A percentile compares a stretch with the other conserved stretches of the same genome.
phyloP scores from a whole-genome alignment of 108 stramenopile genomes.

The Cyclotella choctawhatcheeana region DNA sequence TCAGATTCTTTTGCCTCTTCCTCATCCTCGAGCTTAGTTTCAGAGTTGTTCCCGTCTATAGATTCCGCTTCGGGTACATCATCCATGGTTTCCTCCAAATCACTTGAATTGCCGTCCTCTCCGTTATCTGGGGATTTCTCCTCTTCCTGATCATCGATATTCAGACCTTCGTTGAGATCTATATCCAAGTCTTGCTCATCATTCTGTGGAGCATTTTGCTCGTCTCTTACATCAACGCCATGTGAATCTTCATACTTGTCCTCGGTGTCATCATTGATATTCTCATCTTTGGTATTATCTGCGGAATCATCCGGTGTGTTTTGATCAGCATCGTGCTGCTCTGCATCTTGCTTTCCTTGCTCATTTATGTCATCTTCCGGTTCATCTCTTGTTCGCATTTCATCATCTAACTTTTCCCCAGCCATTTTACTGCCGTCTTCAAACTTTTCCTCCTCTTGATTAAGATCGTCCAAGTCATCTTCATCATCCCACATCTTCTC shows the following conservation, averaged over 20 bases:
- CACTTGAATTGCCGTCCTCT: constrained; percentile 39
- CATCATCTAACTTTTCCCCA: constrained; percentile 88
- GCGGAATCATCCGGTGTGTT: constrained; percentile 41
- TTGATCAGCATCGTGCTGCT: constrained; percentile 55
- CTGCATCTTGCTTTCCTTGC: constrained; percentile 44
- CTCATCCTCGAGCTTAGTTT: constrained; percentile 18
- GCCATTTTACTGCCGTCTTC: constrained; percentile 89
- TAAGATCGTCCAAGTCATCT: constrained; percentile 87
- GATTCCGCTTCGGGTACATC: constrained; percentile 37
- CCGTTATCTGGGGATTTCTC: constrained; percentile 49
- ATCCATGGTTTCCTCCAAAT: constrained; percentile 39
- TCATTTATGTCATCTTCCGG: constrained; percentile 59
- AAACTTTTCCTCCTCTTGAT: constrained; percentile 91
- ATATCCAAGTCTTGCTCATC: constrained; percentile 58
- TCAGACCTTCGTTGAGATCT: constrained; percentile 57
- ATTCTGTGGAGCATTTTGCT: constrained; percentile 51
- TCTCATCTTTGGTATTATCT: constrained; percentile 38
- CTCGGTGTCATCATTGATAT: constrained; percentile 76
- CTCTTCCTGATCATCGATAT: constrained; percentile 58
- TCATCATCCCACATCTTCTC: constrained; percentile 96
- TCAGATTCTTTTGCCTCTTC: constrained; percentile 30
- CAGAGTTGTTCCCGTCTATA: constrained; percentile 24
- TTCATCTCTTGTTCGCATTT: constrained; percentile 93
- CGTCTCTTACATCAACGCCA: constrained; percentile 67
- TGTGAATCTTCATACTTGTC: constrained; percentile 85